Evolutionary conservation across 371 early-diverging fungal species (phyloP), one percentile per base, ranked within the genome.

Genomic region (Mortierella polycephala): DNA sequence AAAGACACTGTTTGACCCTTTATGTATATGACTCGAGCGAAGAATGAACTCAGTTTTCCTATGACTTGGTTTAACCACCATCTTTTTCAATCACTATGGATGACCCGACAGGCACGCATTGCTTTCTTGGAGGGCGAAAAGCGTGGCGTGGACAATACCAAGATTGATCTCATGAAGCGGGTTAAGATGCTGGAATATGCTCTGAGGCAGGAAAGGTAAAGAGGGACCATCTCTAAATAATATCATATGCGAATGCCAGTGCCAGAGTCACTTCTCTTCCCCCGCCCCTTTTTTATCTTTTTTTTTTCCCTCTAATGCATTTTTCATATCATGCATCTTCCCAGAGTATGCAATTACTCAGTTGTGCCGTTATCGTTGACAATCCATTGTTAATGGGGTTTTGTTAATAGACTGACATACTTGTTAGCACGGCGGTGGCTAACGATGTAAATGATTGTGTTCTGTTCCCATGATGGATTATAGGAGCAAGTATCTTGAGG

Each of bases 161-260:
- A 91, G 74, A 64, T 86, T n/a, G 94, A 94, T 82, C 79, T 97
- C 61, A 73, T 93, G 83, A 87, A 90, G 74, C 82, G 96, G 49
- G 89, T 95, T 46, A 94, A 94, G 81, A 94, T 97, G 96, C 86
- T 97, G 12, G 96, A 97, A 82, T 94, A 87, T 85, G 93, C 95
- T 12, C 70, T 97, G 69, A 69, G 86, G 57, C 89, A 91, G 75
- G 92, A 93, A 72, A 88, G 92, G 92, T 90, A 82, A 67, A 1
- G 12, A 54, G 44, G 16, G 54, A 46, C 9, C 37, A 47, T 21
- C 44, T 53, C 10, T 58, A 37, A n/a, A n/a, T n/a, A 1, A 44
- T 23, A 51, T 39, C 46, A 51, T 45, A 10, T 40, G 41, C 18
- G 16, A 37, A n/a, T 49, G 49, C 60, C 52, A 46, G 14, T 60